Base-by-base conservation (phyloP, 805 yeast genomes). In the Candida dendrica region DNA sequence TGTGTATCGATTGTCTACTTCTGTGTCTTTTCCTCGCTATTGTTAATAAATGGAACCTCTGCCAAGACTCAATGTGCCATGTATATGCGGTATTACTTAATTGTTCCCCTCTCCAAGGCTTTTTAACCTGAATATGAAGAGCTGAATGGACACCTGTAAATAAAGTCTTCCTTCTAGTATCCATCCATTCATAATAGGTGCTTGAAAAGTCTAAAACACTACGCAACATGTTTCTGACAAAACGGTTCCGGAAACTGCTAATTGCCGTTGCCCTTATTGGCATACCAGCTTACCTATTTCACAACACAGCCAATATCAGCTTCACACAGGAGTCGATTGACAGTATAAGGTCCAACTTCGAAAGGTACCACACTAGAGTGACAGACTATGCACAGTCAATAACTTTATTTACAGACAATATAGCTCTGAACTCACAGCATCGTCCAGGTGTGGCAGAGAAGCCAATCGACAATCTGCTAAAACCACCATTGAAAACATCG, bases 401-500 rank as follows among this genome's bases (percentile, higher is more conserved):
- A 3, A 43, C 52, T 1, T 42, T 54, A 32, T 50, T 48, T 30
- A 41, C 20, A 8, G 36, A 33, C 36, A 6, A 33, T 16, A 31
- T 31, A 14, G 9, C 34, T 6, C n/a, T 31, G 34, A 17, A 33
- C 18, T 22, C 36, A 16, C 5, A 15, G 15, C 36, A 33, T 26
- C 13, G 3, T 3, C 30, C 15, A 26, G 15, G 16, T 7, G 19
- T 17, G 8, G 7, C 30, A 26, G 44, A 45, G 47, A 42, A 41
- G 45, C 14, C 46, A 10, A 30, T 44, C 9, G 29, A 39, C 13
- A 39, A 36, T 9, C 34, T 61, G 22, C 39, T 48, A 37, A 45
- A 43, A 9, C 64, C 66, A 2, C 47, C 60, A 38, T 48, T 36
- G 18, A 38, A 43, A 7, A 47, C 42, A 3, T 38, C 26, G 15